These are phyloP conservation scores for Gossypium arboreum DNA, from an alignment of 345 rosid species.

Conservation along the genomic window DNA sequence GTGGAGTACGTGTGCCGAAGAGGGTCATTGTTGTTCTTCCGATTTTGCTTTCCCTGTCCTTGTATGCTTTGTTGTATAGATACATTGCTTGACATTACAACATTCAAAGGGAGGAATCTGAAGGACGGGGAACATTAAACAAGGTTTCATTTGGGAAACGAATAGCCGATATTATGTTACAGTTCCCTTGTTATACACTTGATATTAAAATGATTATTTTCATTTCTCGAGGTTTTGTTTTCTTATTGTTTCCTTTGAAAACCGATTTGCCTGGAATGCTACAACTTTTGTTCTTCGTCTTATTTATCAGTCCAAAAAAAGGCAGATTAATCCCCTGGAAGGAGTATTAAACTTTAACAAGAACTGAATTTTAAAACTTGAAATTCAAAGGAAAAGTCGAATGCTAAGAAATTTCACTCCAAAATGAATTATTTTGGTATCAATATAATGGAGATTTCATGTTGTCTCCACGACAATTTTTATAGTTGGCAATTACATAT, in stretches of 20 bases:
- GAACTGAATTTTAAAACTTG: too few relatives aligned
- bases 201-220: neutral
- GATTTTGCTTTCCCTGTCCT: conserved; percentile 31
- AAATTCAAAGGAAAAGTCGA: too few relatives aligned
- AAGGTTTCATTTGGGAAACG: too few relatives aligned
- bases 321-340: too few relatives aligned
- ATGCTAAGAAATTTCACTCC: too few relatives aligned
- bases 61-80: conserved; percentile 35
- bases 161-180: too few relatives aligned
- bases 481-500: too few relatives aligned
- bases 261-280: neutral
- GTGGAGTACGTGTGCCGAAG: conserved; percentile 21
- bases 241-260: neutral
- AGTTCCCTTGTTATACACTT: neutral
- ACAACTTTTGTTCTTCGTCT: neutral
- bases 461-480: too few relatives aligned
- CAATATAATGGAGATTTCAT: too few relatives aligned
- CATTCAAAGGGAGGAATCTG: neutral
- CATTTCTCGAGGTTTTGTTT: neutral
- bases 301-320: neutral
- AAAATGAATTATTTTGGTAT: too few relatives aligned
- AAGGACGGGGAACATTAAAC: too few relatives aligned
- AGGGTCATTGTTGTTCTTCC: conserved; percentile 40
- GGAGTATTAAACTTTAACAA: too few relatives aligned
- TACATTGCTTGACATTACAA: conserved; percentile 14